These are phyloP conservation scores for Diophrys sp. DNA, from an alignment of 73 alveolate genomes.

Conservation along the genomic window DNA sequence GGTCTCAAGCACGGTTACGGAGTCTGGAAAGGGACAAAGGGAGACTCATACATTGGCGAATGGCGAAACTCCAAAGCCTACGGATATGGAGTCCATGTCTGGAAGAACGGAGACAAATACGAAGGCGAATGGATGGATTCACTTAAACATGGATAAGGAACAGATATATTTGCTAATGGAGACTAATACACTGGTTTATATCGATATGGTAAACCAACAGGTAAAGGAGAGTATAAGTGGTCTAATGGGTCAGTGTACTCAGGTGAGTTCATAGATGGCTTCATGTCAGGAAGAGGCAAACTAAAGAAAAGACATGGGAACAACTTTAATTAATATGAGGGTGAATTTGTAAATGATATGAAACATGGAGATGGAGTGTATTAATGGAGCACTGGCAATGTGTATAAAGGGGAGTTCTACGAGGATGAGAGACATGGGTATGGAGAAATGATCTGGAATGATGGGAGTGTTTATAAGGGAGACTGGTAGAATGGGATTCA, in stretches of 20 bases:
- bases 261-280: conserved; percentile 11
- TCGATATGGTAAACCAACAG: conserved; percentile 1
- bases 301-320: conserved; percentile 8
- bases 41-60: conserved; percentile 14
- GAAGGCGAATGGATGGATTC: conserved; percentile 20
- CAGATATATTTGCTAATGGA: too few species aligned
- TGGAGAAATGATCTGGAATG: conserved; percentile 15
- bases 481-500: conserved; percentile 25
- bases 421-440: conserved; percentile 11
- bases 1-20: conserved; percentile 23
- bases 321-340: conserved; percentile 28
- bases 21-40: background rate
- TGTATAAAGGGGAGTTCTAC: conserved; percentile 18
- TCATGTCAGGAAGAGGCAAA: conserved; percentile 3
- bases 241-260: conserved; percentile 9
- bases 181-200: conserved; percentile 3
- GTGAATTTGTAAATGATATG: conserved; percentile 40
- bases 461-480: conserved; percentile 18
- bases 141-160: conserved; percentile 10
- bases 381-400: conserved; percentile 31
- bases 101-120: too few species aligned
- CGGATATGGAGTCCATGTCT: too few species aligned
- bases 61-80: conserved; percentile 12
- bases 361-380: conserved; percentile 55
- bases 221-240: conserved; percentile 6